A percentile compares a stretch with the other conserved stretches of the same genome.
Evolutionary conservation across 345 rosid genomes (phyloP).

Genomic region (Fremontodendron californicum): DNA sequence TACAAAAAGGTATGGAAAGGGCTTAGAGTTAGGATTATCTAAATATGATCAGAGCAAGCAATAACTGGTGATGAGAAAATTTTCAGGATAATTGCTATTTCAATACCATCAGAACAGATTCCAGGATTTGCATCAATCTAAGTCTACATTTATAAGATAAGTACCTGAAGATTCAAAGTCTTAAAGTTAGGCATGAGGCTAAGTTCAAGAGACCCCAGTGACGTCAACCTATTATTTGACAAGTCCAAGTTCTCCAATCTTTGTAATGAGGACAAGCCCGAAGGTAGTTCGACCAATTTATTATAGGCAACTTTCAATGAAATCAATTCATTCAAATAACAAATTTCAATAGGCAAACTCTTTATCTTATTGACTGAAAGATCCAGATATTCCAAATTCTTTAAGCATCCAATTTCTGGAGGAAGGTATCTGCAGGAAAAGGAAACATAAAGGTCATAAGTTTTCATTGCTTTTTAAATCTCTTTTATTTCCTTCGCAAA

Average conservation of each 20-base stretch:
- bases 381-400: conserved; percentile 72
- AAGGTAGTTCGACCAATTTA: conserved; percentile 67
- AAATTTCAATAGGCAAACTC: conserved; percentile 70
- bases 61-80: background rate
- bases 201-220: conserved; percentile 71
- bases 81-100: background rate
- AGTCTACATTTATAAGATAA: background rate
- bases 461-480: background rate
- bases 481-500: background rate
- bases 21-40: background rate
- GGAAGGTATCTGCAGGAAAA: conserved; percentile 73
- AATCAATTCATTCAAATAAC: conserved; percentile 58
- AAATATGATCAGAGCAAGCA: background rate
- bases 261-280: conserved; percentile 58
- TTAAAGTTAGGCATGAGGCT: conserved; percentile 64
- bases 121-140: background rate
- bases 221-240: conserved; percentile 73
- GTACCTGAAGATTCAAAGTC: conserved; percentile 79
- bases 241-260: conserved; percentile 75
- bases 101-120: background rate
- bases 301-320: conserved; percentile 79
- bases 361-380: conserved; percentile 93
- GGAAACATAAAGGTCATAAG: conserved; percentile 15
- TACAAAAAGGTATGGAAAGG: background rate
- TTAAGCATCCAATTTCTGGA: conserved; percentile 88